phyloP scores from a whole-genome alignment of 148 eudicot genomes.

The Polygonum maritimum region DNA sequence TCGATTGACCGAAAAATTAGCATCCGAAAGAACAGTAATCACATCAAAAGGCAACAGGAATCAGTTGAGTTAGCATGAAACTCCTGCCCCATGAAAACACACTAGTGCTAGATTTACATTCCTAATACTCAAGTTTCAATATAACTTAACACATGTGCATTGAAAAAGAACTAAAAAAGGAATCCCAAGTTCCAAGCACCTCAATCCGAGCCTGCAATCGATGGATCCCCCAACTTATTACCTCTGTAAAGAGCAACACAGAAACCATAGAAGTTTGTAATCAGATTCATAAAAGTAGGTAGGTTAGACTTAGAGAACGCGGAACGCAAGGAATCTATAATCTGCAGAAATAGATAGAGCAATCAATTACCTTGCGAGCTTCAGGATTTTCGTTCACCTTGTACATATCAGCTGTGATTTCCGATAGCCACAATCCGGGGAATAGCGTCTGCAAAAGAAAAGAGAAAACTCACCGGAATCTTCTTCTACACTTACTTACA shows the following conservation, averaged over 20 bases:
- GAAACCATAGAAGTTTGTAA: neutral
- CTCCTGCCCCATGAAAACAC: neutral
- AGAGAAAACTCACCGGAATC: too few relatives aligned
- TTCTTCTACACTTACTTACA: too few relatives aligned
- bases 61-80: neutral
- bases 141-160: slow-evolving; percentile 2
- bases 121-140: neutral
- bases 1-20: too few relatives aligned
- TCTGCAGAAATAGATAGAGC: neutral
- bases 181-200: neutral
- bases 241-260: neutral
- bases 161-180: neutral
- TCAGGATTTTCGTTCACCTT: slow-evolving; percentile 22
- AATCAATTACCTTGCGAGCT: slow-evolving; percentile 16
- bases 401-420: slow-evolving; percentile 33
- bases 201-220: neutral
- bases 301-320: neutral
- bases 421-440: slow-evolving; percentile 32
- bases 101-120: neutral
- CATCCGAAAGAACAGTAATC: neutral
- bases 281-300: neutral
- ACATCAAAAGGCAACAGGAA: neutral
- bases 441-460: slow-evolving; percentile 16
- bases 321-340: neutral
- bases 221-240: neutral